Evolutionary conservation across 169 alveolate species (phyloP), one percentile per base, ranked within the genome.

Genomic region (Cyclospora cayetanensis): DNA sequence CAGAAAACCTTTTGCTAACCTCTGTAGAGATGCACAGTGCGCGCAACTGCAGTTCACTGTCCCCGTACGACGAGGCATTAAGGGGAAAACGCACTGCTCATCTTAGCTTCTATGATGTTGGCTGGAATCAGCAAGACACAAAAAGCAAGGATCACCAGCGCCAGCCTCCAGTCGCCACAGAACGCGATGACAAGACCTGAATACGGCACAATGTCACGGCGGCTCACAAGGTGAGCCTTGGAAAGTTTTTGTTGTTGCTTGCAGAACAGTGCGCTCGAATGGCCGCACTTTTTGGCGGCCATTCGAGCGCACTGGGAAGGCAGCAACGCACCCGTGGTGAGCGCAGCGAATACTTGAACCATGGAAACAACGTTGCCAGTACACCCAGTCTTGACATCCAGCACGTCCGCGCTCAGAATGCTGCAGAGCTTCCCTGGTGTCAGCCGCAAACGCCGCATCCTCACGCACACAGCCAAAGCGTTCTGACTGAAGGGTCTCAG

Each of bases 361-460:
- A 85, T 35, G 29, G 91, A 43, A 35, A 85, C 77, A 1, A 72
- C 83, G 72, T 85, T 85, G 68, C 91, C 91, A 43, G 83, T 60
- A 53, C 91, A 60, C 18, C 91, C 91, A 29, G 50, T 68, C 84
- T 85, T 85, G 27, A 85, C 91, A 12, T 60, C 68, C 27, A 85
- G 91, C 72, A 85, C 91, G 52, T 85, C 91, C n/a, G 91, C 74
- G 12, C 83, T 60, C 68, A 85, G 77, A 35, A 65, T 85, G 63
- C 65, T 39, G 85, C 65, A 74, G n/a, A 74, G 37, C 7, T 74
- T 74, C 31, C 85, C 85, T 74, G 85, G 3, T 4, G 42, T 41
- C 22, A 74, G 22, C 34, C 27, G 39, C 55, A 74, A 25, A 37
- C 4, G 22, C 25, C 63, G 85, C 65, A 25, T 5, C 4, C 4